Base-by-base conservation (phyloP, 768 basidiomycete species). In the Galerina marginata region DNA sequence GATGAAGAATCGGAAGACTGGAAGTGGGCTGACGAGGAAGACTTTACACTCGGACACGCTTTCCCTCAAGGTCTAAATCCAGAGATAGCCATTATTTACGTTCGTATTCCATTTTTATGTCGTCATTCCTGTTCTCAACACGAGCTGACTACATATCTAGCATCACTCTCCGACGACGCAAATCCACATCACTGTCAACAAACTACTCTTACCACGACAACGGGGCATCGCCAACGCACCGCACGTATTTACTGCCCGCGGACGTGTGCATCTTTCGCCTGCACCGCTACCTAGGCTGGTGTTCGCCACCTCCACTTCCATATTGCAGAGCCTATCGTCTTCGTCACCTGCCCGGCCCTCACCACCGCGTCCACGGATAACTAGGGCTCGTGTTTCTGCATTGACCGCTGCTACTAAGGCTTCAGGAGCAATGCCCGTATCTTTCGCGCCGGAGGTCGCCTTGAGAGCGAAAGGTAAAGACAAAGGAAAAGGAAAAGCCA, bases 1-100 rank as follows among this genome's bases (percentile, higher is more conserved):
- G 75, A 72, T 10, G 74, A 74, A 1, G 77, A 75, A 39, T 76
- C 80, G 0, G 79, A 79, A 5, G 80, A 77, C 9, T 90, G 88
- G 84, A 80, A 77, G 43, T 91, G 89, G 90, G 83, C 86, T 52
- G 82, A 85, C 2, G 90, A 91, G 67, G 87, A 89, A 66, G 89
- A 90, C 61, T 81, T 83, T 49, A 82, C 83, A 0, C 69, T 91
- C 12, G 79, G 69, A 7, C 83, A 86, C 65, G 83, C 83, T 4
- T 92, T 89, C 87, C 78, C 81, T 0, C 79, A 79, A 48, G 79
- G 82, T 10, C 72, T 75, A 23, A 75, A 81, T 46, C 67, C 73
- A 1, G 60, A 67, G 2, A 73, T 74, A n/a, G 90, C 79, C 1
- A 82, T 91, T 38, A 72, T 88, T 56, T 91, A 90, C 67, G 90